Conservation (phyloP, 352 stramenopile genomes). For the Porosira glacialis region DNA sequence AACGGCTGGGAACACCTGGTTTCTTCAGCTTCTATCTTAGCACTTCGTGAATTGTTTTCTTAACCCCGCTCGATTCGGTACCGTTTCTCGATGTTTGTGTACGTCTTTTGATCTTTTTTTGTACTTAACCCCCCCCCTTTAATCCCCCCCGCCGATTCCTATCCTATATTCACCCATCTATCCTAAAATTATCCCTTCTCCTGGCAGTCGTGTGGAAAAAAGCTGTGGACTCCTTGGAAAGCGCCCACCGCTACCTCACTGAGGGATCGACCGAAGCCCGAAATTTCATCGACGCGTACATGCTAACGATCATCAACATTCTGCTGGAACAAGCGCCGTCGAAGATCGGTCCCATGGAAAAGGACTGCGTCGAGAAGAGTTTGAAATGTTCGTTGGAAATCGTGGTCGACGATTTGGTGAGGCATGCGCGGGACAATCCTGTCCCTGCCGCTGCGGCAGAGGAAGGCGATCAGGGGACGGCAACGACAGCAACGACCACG, state of each 20-base stretch:
- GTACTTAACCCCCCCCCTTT: no score
- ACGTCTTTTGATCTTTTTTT: no score
- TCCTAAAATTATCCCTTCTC: background rate
- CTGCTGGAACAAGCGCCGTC: constrained; percentile 75
- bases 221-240: constrained; percentile 72
- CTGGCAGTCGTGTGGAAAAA: constrained; percentile 76
- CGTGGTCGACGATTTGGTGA: constrained; percentile 60
- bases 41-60: no score
- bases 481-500: background rate
- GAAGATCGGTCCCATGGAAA: constrained; percentile 75
- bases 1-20: no score
- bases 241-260: constrained; percentile 40
- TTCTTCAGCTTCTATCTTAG: no score
- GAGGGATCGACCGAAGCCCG: constrained; percentile 4
- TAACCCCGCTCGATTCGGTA: no score
- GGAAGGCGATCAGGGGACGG: background rate
- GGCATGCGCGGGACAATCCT: background rate
- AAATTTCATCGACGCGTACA: constrained; percentile 71
- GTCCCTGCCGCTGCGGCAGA: background rate
- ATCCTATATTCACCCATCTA: background rate
- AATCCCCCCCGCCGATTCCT: no score
- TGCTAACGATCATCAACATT: constrained; percentile 75
- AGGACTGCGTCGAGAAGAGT: constrained; percentile 74
- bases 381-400: constrained; percentile 61
- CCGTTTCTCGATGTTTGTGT: no score